Evolutionary conservation across 2,329 filamentous ascomycete genomes (phyloP).

Genomic region (Fusarium nodosum): DNA sequence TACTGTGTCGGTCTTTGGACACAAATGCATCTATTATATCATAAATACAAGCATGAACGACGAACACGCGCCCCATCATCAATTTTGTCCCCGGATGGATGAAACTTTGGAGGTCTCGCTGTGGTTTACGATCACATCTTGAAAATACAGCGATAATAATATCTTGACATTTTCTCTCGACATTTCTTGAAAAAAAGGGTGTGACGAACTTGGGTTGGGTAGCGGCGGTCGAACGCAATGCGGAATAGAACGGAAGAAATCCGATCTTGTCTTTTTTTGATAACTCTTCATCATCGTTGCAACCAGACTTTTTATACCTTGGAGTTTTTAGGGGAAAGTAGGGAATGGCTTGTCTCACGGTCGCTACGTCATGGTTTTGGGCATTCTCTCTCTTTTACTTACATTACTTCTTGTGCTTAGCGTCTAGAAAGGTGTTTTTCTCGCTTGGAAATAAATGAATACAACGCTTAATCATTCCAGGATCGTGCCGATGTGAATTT

Average conservation of each 20-base stretch:
- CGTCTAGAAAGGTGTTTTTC: conserved; percentile 20
- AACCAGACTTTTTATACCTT: conserved; percentile 11
- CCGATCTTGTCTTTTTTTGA: conserved; percentile 11
- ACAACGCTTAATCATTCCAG: neutral
- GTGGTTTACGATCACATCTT: conserved; percentile 10
- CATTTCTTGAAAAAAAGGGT: conserved; percentile 18
- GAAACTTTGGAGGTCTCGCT: neutral
- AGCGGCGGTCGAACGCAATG: conserved; percentile 7
- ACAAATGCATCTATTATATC: conserved; percentile 20
- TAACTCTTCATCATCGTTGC: neutral
- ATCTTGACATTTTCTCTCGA: conserved; percentile 19
- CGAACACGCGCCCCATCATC: neutral
- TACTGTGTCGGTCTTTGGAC: conserved; percentile 3
- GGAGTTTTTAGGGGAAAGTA: conserved; percentile 19
- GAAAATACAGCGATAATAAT: conserved; percentile 26
- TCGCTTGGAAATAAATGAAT: conserved; percentile 19
- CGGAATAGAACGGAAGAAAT: conserved; percentile 25
- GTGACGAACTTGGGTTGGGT: conserved; percentile 11
- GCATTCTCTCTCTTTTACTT: conserved; percentile 10
- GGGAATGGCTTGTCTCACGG: conserved; percentile 12
- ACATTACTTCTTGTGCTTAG: conserved; percentile 21
- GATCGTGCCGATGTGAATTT: neutral
- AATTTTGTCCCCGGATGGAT: conserved; percentile 32
- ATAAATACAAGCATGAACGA: conserved; percentile 21
- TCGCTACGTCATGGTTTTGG: conserved; percentile 18